Base-by-base conservation (phyloP, 352 stramenopile species). In the Hyaloperonospora arabidopsidis region DNA sequence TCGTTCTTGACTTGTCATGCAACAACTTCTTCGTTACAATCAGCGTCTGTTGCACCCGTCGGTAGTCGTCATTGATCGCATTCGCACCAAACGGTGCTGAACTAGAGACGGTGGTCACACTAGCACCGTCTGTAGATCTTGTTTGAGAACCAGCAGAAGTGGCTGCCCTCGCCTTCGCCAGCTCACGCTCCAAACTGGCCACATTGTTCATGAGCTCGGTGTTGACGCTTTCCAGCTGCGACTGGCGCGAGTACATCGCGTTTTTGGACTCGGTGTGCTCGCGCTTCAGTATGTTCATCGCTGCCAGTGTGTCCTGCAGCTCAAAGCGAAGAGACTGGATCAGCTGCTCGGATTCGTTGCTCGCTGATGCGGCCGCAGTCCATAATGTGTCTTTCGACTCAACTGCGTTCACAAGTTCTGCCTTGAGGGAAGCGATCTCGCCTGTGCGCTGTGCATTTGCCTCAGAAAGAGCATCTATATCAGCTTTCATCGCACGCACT, bases 211-310 rank as follows among this genome's bases (percentile, higher is more conserved):
- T 77, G 18, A 93, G 64, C 57, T 89, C 76, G 0, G 72, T 72
- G 51, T 91, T 93, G 0, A 76, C 79, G 41, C 67, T 84, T 57
- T 93, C 83, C 32, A 93, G 63, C 45, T 85, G 72, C 25, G 72
- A 76, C 60, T 93, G 83, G 10, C 80, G 77, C 19, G 71, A 65
- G 47, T 80, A 91, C 76, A 89, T 89, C 6, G 70, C 66, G 28
- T 70, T 58, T 53, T 89, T 90, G 2, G 77, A 62, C 23, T 86
- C 74, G 1, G 65, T 65, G 21, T 84, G 66, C 54, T 91, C 80
- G 8, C 67, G 72, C 59, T 91, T 91, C 21, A 87, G 54, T 14
- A 64, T 73, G 28, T 61, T 75, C 57, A 87, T 73, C 28, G 59
- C 52, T 10, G 70, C 67, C 43, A 87, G 56, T 23, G 80, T 84